Evolutionary conservation across 345 rosid species (phyloP).

Genomic region (Anacardium occidentale): DNA sequence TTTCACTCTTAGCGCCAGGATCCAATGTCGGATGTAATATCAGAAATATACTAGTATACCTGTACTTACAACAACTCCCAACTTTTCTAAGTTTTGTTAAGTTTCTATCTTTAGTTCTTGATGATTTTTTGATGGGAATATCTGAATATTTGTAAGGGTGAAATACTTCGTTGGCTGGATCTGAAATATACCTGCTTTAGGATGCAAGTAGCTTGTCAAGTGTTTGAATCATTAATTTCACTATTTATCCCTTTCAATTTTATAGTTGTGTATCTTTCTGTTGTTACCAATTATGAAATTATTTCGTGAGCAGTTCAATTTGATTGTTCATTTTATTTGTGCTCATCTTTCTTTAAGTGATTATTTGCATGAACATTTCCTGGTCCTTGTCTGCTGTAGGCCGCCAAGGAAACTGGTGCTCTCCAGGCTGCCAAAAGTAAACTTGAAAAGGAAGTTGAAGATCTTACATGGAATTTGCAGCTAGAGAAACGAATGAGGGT

Average conservation of each 20-base stretch:
- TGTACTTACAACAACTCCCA: neutral
- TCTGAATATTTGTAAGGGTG: neutral
- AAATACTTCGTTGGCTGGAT: neutral
- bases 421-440: constrained; percentile 93
- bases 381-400: constrained; percentile 44
- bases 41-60: neutral
- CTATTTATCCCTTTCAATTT: neutral
- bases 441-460: constrained; percentile 93
- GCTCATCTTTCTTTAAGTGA: neutral
- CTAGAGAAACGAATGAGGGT: constrained; percentile 88
- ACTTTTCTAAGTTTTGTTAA: neutral
- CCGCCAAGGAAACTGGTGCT: constrained; percentile 94
- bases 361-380: constrained; percentile 9
- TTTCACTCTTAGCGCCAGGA: neutral
- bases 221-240: neutral
- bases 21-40: neutral
- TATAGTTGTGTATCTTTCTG: constrained; percentile 1
- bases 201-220: neutral
- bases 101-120: neutral
- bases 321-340: constrained; percentile 5
- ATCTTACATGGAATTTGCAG: constrained; percentile 76
- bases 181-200: constrained; percentile 9
- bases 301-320: neutral
- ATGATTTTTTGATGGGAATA: neutral
- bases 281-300: neutral